Percentiles rank a stretch among this genome's conserved stretches.
These are phyloP conservation scores for Eucalyptus rudis DNA, from an alignment of 345 rosid genomes.

Conservation along the genomic window DNA sequence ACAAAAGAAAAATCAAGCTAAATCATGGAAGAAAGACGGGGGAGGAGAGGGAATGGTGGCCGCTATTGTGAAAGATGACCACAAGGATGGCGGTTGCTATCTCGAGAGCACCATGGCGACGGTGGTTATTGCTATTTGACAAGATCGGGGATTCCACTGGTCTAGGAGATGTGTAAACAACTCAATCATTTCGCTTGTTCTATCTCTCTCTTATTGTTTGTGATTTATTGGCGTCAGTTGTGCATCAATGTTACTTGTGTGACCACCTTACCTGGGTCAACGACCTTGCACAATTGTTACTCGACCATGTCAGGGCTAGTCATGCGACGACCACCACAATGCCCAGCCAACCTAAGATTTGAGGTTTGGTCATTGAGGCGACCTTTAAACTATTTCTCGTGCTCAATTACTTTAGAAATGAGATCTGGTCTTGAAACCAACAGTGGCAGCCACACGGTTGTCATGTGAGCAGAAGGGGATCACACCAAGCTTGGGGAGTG, in stretches of 20 bases:
- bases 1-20: neutral
- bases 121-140: neutral
- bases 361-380: neutral
- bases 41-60: neutral
- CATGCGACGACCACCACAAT: rapidly evolving
- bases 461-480: rapidly evolving
- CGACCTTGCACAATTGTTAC: neutral
- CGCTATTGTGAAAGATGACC: neutral
- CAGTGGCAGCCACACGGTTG: rapidly evolving
- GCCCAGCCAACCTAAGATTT: neutral
- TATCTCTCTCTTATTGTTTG: rapidly evolving
- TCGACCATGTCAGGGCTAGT: rapidly evolving
- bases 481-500: neutral
- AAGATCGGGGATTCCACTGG: neutral
- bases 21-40: neutral
- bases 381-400: neutral
- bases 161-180: rapidly evolving
- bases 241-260: neutral
- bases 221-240: rapidly evolving
- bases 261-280: rapidly evolving
- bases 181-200: neutral
- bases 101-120: neutral
- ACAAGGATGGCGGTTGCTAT: neutral
- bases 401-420: neutral
- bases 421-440: neutral